Evolutionary conservation across 257 asterid genomes (phyloP).

Genomic region (Forsythia viridissima): DNA sequence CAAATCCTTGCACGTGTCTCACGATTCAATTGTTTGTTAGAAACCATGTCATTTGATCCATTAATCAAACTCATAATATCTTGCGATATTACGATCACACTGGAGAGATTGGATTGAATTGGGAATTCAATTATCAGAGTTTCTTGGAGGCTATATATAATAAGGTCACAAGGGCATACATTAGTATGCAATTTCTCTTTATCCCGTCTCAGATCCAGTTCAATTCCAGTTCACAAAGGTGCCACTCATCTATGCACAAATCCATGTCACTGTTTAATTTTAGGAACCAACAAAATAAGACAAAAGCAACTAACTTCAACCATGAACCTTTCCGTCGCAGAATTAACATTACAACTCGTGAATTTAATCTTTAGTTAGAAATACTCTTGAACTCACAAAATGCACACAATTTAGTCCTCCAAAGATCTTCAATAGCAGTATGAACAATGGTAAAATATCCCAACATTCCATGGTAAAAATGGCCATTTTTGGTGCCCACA

Average conservation of each 20-base stretch:
- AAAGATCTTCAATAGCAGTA: not conserved
- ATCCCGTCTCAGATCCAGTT: no score
- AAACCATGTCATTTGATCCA: not conserved
- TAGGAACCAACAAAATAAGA: not conserved
- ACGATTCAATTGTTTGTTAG: no score
- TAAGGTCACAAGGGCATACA: no score
- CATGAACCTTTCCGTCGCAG: not conserved
- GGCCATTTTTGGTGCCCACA: constrained; percentile 17
- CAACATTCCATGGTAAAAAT: constrained; percentile 2
- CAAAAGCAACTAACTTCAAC: not conserved
- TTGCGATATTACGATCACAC: no score
- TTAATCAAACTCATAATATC: no score
- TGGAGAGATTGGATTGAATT: no score
- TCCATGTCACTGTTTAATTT: not conserved
- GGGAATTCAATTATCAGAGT: no score
- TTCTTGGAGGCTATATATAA: no score
- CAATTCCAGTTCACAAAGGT: not conserved
- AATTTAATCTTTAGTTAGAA: not conserved
- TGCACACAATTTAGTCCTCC: not conserved
- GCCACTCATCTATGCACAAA: not conserved
- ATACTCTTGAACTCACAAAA: not conserved
- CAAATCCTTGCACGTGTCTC: not conserved
- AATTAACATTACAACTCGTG: not conserved
- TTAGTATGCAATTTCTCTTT: not conserved
- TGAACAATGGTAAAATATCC: not conserved